A percentile compares a stretch with the other conserved stretches of the same genome.
Conservation (phyloP, 495 filamentous ascomycete species). For the Amphirosellinia nigrospora region DNA sequence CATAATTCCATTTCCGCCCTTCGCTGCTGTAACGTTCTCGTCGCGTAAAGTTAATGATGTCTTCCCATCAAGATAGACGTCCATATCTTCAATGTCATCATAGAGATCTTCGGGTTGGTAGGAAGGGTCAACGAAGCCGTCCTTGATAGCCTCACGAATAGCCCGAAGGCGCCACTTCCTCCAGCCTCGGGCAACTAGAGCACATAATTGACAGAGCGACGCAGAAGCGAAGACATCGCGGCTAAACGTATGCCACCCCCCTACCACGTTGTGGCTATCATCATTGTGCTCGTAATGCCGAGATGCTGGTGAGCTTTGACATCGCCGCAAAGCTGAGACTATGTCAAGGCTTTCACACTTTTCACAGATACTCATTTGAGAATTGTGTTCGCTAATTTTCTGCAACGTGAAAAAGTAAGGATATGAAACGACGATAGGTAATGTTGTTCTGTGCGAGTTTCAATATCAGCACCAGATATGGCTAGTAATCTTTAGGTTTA, state of each 20-base stretch:
- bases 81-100: conserved; percentile 26
- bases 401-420: no score
- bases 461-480: no score
- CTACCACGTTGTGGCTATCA: neutral
- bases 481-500: no score
- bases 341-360: neutral
- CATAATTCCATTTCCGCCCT: conserved; percentile 17
- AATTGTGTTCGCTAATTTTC: neutral
- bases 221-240: conserved; percentile 27
- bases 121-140: conserved; percentile 20
- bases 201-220: conserved; percentile 27
- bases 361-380: neutral
- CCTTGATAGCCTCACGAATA: conserved; percentile 16
- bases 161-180: conserved; percentile 15
- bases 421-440: no score
- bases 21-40: neutral
- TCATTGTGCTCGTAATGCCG: neutral
- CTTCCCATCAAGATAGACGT: conserved; percentile 21
- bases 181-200: conserved; percentile 30
- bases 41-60: conserved; percentile 16
- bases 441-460: no score
- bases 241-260: conserved; percentile 6
- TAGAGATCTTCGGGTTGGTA: conserved; percentile 29
- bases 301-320: neutral
- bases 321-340: neutral